These are phyloP conservation scores for Onygenales sp. DNA, from an alignment of 2,329 filamentous ascomycete species.

Conservation along the genomic window DNA sequence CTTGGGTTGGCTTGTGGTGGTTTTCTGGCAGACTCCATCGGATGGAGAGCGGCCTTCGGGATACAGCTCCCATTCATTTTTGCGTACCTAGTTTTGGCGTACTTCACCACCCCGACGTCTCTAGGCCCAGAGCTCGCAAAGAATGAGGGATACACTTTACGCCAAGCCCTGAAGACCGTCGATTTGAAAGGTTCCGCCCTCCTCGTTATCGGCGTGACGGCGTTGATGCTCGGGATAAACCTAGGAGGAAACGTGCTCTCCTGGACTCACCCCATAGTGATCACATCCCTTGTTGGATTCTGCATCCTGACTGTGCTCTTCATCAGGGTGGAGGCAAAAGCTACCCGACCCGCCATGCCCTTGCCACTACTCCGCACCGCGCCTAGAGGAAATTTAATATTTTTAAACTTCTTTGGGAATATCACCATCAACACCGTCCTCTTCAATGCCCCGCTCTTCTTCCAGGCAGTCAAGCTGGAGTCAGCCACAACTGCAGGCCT, in stretches of 20 bases:
- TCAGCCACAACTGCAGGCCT: constrained; percentile 63
- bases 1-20: constrained; percentile 31
- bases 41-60: constrained; percentile 36
- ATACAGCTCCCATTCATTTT: constrained; percentile 43
- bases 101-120: constrained; percentile 32
- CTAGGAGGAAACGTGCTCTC: constrained; percentile 44
- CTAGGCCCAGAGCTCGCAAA: constrained; percentile 38
- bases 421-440: constrained; percentile 48
- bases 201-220: constrained; percentile 37
- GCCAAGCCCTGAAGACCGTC: constrained; percentile 38
- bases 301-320: constrained; percentile 29
- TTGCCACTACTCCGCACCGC: constrained; percentile 37
- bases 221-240: constrained; percentile 43
- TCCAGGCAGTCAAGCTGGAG: constrained; percentile 63
- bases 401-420: constrained; percentile 43
- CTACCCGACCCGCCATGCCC: constrained; percentile 42
- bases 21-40: constrained; percentile 29
- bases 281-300: constrained; percentile 36
- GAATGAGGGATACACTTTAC: constrained; percentile 29
- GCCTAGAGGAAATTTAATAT: constrained; percentile 41
- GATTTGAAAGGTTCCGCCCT: constrained; percentile 42
- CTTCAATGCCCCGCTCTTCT: constrained; percentile 66
- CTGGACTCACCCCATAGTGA: constrained; percentile 43
- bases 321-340: constrained; percentile 32
- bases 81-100: constrained; percentile 9